These are phyloP conservation scores for Aphanomyces invadans DNA, from an alignment of 352 stramenopile genomes.

Conservation along the genomic window DNA sequence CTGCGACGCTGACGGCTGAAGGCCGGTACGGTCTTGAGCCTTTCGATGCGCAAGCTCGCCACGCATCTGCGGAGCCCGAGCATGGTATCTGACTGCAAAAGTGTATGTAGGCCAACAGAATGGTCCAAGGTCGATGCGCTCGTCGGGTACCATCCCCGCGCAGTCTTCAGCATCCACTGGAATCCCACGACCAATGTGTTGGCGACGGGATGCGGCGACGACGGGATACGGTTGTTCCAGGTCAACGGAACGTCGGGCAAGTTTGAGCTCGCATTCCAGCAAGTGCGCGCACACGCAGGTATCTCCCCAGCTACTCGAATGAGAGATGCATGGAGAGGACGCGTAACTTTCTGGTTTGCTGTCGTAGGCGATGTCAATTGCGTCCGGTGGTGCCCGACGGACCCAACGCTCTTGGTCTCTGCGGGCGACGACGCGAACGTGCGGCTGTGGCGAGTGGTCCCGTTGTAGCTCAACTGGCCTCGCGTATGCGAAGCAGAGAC, in stretches of 20 bases:
- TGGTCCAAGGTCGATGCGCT: conserved; percentile 84
- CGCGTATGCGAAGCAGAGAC: too few species aligned
- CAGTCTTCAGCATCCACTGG: conserved; percentile 93
- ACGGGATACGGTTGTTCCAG: conserved; percentile 86
- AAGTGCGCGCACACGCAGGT: conserved; percentile 48
- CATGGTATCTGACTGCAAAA: too few species aligned
- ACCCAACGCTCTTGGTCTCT: conserved; percentile 48
- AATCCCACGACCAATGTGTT: conserved; percentile 77
- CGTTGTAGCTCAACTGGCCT: neutral
- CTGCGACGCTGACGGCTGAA: conserved; percentile 43
- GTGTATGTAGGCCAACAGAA: conserved; percentile 37
- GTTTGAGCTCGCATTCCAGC: conserved; percentile 63
- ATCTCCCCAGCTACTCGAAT: neutral
- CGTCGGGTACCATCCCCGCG: conserved; percentile 75
- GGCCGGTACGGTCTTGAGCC: conserved; percentile 31
- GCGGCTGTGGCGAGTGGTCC: conserved; percentile 40
- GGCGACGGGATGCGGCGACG: conserved; percentile 85
- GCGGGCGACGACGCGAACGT: conserved; percentile 54
- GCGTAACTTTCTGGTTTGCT: too few species aligned
- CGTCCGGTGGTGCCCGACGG: conserved; percentile 57
- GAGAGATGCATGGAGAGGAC: too few species aligned
- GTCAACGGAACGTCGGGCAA: conserved; percentile 29
- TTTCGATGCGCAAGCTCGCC: too few species aligned
- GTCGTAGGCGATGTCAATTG: conserved; percentile 67
- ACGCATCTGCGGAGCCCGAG: too few species aligned